Percentiles rank a stretch among this genome's conserved stretches.
Evolutionary conservation across 305 asterid genomes (phyloP).

Genomic region (Rubia tinctorum): DNA sequence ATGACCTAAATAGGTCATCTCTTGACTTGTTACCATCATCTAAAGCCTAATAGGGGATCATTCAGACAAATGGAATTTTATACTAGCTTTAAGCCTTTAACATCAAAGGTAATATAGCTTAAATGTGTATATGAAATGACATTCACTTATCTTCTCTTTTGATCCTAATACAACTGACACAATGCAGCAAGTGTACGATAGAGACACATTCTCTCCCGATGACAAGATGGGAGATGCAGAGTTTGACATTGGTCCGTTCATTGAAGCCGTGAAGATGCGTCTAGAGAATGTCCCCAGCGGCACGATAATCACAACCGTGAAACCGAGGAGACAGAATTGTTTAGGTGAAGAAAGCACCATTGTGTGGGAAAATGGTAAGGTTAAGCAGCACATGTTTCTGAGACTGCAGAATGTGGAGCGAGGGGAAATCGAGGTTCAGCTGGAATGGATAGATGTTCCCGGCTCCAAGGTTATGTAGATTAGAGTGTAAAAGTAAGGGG

Average conservation of each 20-base stretch:
- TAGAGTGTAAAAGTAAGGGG: neutral
- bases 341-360: conserved; percentile 35
- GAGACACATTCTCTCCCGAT: conserved; percentile 34
- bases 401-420: conserved; percentile 31
- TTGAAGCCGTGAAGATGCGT: conserved; percentile 30
- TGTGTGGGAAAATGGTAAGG: conserved; percentile 28
- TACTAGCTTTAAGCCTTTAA: neutral
- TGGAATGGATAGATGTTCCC: conserved; percentile 35
- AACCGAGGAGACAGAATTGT: conserved; percentile 30
- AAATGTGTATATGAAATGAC: neutral
- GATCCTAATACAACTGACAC: neutral
- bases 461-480: conserved; percentile 22
- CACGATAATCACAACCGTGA: conserved; percentile 22
- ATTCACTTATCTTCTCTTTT: neutral
- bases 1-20: neutral
- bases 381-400: conserved; percentile 33
- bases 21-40: neutral
- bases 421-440: conserved; percentile 34
- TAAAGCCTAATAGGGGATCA: neutral
- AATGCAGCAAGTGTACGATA: conserved; percentile 35
- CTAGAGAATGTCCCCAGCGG: conserved; percentile 24
- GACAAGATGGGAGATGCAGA: conserved; percentile 46
- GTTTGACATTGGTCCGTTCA: conserved; percentile 25
- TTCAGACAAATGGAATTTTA: too few species aligned
- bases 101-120: neutral